phyloP scores from a whole-genome alignment of 2,329 filamentous ascomycete species.

The Magnaporthales sp. region DNA sequence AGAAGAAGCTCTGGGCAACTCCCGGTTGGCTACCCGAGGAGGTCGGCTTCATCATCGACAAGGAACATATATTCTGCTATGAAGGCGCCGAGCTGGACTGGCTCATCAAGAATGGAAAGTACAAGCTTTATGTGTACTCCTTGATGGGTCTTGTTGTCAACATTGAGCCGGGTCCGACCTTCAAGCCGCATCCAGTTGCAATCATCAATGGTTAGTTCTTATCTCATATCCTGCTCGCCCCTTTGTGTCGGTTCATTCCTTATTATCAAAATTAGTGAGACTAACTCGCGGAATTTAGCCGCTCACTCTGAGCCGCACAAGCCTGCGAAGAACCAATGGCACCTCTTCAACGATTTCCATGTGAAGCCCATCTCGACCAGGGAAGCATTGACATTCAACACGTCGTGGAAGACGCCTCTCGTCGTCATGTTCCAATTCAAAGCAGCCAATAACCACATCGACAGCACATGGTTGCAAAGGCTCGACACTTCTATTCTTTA shows the following conservation, averaged over 20 bases:
- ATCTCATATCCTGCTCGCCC: too few species aligned
- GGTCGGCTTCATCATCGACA: slow-evolving; percentile 80
- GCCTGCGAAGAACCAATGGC: slow-evolving; percentile 67
- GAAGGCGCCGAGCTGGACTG: slow-evolving; percentile 83
- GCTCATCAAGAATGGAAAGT: slow-evolving; percentile 69
- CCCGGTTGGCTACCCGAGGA: slow-evolving; percentile 90
- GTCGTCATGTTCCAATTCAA: slow-evolving; percentile 83
- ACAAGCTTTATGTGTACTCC: slow-evolving; percentile 82
- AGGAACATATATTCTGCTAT: slow-evolving; percentile 86
- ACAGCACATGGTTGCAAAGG: slow-evolving; percentile 75
- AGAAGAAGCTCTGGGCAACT: slow-evolving; percentile 76
- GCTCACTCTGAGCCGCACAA: slow-evolving; percentile 54
- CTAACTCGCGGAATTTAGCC: slow-evolving; percentile 30
- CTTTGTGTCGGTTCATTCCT: neutral
- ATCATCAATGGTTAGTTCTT: slow-evolving; percentile 66
- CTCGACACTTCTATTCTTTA: slow-evolving; percentile 83
- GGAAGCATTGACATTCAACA: slow-evolving; percentile 83
- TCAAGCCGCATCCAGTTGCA: slow-evolving; percentile 84
- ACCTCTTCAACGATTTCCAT: slow-evolving; percentile 95
- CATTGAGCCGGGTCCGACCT: slow-evolving; percentile 75
- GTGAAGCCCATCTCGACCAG: slow-evolving; percentile 72
- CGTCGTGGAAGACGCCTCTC: slow-evolving; percentile 86
- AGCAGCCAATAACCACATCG: slow-evolving; percentile 69
- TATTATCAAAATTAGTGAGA: neutral
- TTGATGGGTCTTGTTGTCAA: slow-evolving; percentile 84